Percentiles rank a stretch among this genome's conserved stretches.
phyloP scores from a whole-genome alignment of 257 asterid genomes.

The Rauvolfia tetraphylla region DNA sequence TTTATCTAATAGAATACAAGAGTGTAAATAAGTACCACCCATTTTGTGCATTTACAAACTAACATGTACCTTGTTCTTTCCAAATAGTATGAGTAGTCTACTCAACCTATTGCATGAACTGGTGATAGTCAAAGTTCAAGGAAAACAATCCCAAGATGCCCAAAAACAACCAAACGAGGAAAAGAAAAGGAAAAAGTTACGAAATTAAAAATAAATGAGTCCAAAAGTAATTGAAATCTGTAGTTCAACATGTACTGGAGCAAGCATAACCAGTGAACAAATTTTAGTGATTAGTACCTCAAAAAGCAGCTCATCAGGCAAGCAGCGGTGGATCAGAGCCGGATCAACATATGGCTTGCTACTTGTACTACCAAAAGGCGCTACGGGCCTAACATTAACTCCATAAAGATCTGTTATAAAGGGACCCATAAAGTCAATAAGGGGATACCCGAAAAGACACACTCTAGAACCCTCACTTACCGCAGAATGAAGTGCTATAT shows the following conservation, averaged over 20 bases:
- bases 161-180: background rate
- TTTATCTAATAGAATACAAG: background rate
- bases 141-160: background rate
- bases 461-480: background rate
- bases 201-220: background rate
- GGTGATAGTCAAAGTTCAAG: background rate
- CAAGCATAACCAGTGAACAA: background rate
- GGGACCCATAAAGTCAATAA: background rate
- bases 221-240: background rate
- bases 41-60: background rate
- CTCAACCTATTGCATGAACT: background rate
- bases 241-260: background rate
- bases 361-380: constrained; percentile 72
- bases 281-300: constrained; percentile 47
- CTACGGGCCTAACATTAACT: constrained; percentile 75
- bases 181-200: background rate
- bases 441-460: background rate
- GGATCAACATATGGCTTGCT: constrained; percentile 55
- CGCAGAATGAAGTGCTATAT: constrained; percentile 4
- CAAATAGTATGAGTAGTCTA: background rate
- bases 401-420: constrained; percentile 76
- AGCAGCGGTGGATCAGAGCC: constrained; percentile 61
- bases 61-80: background rate
- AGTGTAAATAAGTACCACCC: background rate
- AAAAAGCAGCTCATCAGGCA: constrained; percentile 89